Evolutionary conservation across 805 yeast genomes (phyloP).

Genomic region (Metschnikowia similis): DNA sequence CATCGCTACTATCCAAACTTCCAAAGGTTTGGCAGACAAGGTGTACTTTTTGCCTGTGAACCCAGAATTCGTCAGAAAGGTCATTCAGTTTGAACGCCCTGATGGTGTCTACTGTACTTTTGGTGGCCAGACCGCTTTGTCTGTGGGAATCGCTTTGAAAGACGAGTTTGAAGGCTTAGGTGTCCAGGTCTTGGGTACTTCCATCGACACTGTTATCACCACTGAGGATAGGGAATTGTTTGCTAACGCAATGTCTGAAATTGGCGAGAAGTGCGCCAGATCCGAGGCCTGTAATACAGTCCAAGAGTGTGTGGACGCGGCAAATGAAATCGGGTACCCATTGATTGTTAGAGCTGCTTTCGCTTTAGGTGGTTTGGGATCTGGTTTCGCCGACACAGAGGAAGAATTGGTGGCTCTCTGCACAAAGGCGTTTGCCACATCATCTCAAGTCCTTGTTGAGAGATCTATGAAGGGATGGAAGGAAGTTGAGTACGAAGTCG

Average conservation of each 20-base stretch:
- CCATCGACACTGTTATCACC: constrained; percentile 90
- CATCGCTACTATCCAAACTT: constrained; percentile 97
- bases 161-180: constrained; percentile 92
- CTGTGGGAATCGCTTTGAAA: constrained; percentile 92
- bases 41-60: constrained; percentile 98
- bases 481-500: constrained; percentile 98
- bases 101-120: constrained; percentile 96
- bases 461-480: constrained; percentile 99
- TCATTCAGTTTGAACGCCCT: constrained; percentile 90
- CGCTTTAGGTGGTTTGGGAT: constrained; percentile 96
- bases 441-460: constrained; percentile 95
- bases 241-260: constrained; percentile 91
- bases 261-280: constrained; percentile 91
- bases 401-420: constrained; percentile 78
- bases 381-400: constrained; percentile 93
- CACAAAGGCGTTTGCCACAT: constrained; percentile 87
- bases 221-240: constrained; percentile 98
- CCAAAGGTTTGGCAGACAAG: constrained; percentile 96
- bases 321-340: constrained; percentile 84
- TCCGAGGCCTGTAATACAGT: constrained; percentile 80
- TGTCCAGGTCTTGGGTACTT: constrained; percentile 95
- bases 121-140: constrained; percentile 98
- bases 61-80: constrained; percentile 93
- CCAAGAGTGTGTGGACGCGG: constrained; percentile 82
- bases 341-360: constrained; percentile 96